Conservation (phyloP, 2,329 filamentous ascomycete genomes). For the Diaporthe aspalathi region DNA sequence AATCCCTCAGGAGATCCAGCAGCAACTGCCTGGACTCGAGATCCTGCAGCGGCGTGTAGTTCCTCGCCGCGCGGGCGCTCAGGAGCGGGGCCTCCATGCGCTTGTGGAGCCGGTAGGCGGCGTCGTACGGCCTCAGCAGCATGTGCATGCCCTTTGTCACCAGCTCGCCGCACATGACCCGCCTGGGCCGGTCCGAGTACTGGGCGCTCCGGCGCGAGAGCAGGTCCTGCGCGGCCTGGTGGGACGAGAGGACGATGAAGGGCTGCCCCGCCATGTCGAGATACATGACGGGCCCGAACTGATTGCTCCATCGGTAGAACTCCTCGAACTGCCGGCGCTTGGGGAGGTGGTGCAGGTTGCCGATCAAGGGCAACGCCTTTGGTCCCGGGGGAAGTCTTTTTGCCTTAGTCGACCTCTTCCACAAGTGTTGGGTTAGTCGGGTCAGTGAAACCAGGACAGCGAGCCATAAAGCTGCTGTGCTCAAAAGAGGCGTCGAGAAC, state of each 20-base stretch:
- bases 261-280: not conserved
- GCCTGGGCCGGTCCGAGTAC: not conserved
- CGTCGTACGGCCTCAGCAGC: not conserved
- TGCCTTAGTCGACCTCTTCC: too few relatives aligned
- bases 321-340: not conserved
- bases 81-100: not conserved
- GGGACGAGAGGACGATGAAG: not conserved
- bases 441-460: too few relatives aligned
- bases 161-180: not conserved
- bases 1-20: not conserved
- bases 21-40: not conserved
- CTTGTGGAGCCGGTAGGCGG: not conserved
- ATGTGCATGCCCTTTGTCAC: not conserved
- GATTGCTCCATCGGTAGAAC: not conserved
- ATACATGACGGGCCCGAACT: slow-evolving; percentile 1
- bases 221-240: not conserved
- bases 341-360: not conserved
- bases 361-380: not conserved
- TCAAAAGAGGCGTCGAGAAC: too few relatives aligned
- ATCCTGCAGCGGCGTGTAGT: not conserved
- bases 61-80: not conserved
- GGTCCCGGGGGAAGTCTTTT: slow-evolving; percentile 19
- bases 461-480: too few relatives aligned
- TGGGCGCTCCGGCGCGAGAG: not conserved
- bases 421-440: too few relatives aligned